Percentiles rank a stretch among this genome's conserved stretches.
Conservation (phyloP, 345 rosid species). For the Rubroshorea leprosula region DNA sequence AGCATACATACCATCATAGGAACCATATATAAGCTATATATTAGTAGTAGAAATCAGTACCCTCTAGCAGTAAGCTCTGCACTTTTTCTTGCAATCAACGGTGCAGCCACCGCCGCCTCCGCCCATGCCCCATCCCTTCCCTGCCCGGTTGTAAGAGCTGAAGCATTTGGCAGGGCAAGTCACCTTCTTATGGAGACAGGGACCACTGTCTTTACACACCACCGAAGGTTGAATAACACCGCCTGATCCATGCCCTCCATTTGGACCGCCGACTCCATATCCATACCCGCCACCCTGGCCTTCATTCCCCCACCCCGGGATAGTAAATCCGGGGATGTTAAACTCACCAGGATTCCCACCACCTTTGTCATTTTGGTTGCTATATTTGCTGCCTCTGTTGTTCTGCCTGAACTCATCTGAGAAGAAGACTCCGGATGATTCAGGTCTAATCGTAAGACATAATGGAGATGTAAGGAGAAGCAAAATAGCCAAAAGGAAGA, state of each 20-base stretch:
- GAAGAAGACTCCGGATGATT: conserved; percentile 23
- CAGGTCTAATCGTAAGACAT: conserved; percentile 35
- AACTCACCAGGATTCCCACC: conserved; percentile 20
- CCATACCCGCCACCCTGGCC: conserved; percentile 62
- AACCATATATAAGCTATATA: too few species aligned
- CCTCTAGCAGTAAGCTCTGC: conserved; percentile 70
- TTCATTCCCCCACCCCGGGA: conserved; percentile 57
- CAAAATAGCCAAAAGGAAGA: conserved; percentile 26
- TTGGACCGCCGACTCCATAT: conserved; percentile 56
- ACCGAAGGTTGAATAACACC: conserved; percentile 57
- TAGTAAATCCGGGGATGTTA: conserved; percentile 25
- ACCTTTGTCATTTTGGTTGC: conserved; percentile 17
- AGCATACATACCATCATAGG: too few species aligned
- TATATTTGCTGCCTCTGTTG: conserved; percentile 17
- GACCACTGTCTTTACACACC: conserved; percentile 74
- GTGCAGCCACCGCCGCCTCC: conserved; percentile 99
- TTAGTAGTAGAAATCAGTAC: neutral
- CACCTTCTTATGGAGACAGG: conserved; percentile 75
- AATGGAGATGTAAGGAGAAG: conserved; percentile 29
- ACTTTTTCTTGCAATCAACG: conserved; percentile 91
- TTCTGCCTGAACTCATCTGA: conserved; percentile 20
- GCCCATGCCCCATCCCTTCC: conserved; percentile 85
- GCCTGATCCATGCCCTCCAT: conserved; percentile 58
- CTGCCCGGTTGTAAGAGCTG: conserved; percentile 75
- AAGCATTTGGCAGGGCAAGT: conserved; percentile 95